phyloP scores from a whole-genome alignment of 2,329 filamentous ascomycete genomes.

The Aspergillus sp. region DNA sequence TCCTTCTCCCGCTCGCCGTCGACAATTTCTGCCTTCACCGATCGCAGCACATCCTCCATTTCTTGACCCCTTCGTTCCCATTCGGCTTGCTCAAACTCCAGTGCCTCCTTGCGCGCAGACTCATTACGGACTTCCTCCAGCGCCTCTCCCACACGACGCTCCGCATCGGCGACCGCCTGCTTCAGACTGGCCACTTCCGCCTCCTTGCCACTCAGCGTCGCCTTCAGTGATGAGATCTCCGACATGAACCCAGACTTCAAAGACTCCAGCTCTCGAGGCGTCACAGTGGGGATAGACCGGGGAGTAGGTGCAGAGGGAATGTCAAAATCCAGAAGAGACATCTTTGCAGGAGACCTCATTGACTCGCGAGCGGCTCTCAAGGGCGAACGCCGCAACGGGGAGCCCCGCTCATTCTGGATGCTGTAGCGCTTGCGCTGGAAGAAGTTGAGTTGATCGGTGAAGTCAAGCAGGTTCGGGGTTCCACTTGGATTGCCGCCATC shows the following conservation, averaged over 20 bases:
- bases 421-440: constrained; percentile 50
- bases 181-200: constrained; percentile 87
- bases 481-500: constrained; percentile 48
- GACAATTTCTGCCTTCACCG: constrained; percentile 78
- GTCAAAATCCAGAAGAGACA: constrained; percentile 82
- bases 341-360: constrained; percentile 47
- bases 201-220: constrained; percentile 87
- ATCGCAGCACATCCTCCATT: constrained; percentile 76
- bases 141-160: constrained; percentile 84
- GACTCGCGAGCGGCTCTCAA: constrained; percentile 37
- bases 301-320: constrained; percentile 92
- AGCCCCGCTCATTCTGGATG: constrained; percentile 34
- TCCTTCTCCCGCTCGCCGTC: constrained; percentile 77
- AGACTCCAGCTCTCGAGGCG: constrained; percentile 85
- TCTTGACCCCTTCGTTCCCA: constrained; percentile 85
- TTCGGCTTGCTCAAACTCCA: constrained; percentile 70
- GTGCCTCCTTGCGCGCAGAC: constrained; percentile 64
- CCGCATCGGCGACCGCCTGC: constrained; percentile 81
- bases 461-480: constrained; percentile 81
- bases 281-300: constrained; percentile 84
- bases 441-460: constrained; percentile 72
- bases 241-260: constrained; percentile 88
- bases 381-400: constrained; percentile 44
- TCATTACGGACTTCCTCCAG: constrained; percentile 82
- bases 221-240: constrained; percentile 91